Percentiles rank a stretch among this genome's conserved stretches.
These are phyloP conservation scores for Linnemannia exigua DNA, from an alignment of 192 early-diverging fungal genomes.

Conservation along the genomic window DNA sequence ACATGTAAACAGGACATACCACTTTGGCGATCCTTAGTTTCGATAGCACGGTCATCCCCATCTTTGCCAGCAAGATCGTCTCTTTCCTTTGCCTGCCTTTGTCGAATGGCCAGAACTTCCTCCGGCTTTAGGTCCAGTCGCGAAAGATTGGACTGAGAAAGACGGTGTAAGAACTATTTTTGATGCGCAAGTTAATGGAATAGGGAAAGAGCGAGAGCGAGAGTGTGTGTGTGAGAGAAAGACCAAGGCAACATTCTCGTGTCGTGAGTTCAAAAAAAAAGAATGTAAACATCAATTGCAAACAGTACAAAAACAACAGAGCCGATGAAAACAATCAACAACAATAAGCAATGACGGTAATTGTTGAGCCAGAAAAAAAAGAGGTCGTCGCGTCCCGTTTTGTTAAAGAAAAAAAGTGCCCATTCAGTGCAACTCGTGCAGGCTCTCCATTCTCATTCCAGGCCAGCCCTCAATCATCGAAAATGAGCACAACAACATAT, in stretches of 20 bases:
- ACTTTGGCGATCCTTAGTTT: constrained; percentile 36
- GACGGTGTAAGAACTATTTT: constrained; percentile 24
- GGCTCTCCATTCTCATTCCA: not conserved
- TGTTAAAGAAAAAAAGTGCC: not conserved
- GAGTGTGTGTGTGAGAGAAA: too few species aligned
- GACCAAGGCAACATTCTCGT: not conserved
- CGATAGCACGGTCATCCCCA: constrained; percentile 21
- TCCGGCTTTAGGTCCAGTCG: constrained; percentile 3
- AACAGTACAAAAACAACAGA: not conserved
- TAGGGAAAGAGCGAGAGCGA: too few species aligned
- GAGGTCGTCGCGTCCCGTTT: not conserved
- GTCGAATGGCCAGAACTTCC: constrained; percentile 15
- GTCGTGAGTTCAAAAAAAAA: not conserved
- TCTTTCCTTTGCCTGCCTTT: constrained; percentile 18
- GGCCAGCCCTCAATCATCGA: not conserved
- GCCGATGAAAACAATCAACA: not conserved
- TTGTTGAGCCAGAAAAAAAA: not conserved
- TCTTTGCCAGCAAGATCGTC: constrained; percentile 26
- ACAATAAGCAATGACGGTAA: not conserved
- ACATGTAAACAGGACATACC: constrained; percentile 6
- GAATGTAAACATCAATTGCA: not conserved
- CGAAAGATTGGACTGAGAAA: constrained; percentile 41
- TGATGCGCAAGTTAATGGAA: not conserved
- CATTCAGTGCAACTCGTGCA: not conserved
- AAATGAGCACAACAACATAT: not conserved